Base-by-base conservation (phyloP, 352 stramenopile species). In the Phytophthora foliorum region DNA sequence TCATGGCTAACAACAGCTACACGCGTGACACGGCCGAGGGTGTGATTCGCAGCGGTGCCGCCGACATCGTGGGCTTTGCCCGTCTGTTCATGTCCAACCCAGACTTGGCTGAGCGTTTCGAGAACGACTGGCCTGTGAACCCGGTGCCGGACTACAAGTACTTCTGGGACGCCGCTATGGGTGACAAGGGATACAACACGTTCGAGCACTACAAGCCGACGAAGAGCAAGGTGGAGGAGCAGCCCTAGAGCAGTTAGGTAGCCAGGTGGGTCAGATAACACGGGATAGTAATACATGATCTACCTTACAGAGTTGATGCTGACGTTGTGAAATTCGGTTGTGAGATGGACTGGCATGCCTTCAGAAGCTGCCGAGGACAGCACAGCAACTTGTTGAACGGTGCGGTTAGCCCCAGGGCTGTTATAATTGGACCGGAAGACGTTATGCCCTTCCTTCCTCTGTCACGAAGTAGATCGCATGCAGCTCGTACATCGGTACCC, bases 1-100 rank as follows among this genome's bases (percentile, higher is more conserved):
- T 56, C 49, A 56, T 56, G 27, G 49, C 49, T 3, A 56, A 56
- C 29, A 56, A 56, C 49, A 56, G 49, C 49, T 56, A 56, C 49
- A 56, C 29, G 10, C 49, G 49, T n/a, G 49, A 56, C n/a, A 42
- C 29, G 4, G 49, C 49, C n/a, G 49, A 56, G 13, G 49, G 49
- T 31, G 49, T 42, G 6, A 56, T 56, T 14, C 49, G 49, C 49
- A 56, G 49, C 11, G 49, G 49, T 10, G 29, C 49, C 10, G 49
- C 49, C 19, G 49, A 56, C 49, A 44, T 56, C 0, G 49, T 56
- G 29, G 49, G 49, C n/a, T 56, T 56, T 36, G 49, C 49, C 4
- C 17, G 49, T 14, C 29, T 56, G 7, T 56, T 56, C 29, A 56
- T 56, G 17, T 56, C 49, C 3, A 56, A 56, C 49, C 49, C 49